These are phyloP conservation scores for Akanthomyces dipterigenus DNA, from an alignment of 2,329 filamentous ascomycete genomes.

Conservation along the genomic window DNA sequence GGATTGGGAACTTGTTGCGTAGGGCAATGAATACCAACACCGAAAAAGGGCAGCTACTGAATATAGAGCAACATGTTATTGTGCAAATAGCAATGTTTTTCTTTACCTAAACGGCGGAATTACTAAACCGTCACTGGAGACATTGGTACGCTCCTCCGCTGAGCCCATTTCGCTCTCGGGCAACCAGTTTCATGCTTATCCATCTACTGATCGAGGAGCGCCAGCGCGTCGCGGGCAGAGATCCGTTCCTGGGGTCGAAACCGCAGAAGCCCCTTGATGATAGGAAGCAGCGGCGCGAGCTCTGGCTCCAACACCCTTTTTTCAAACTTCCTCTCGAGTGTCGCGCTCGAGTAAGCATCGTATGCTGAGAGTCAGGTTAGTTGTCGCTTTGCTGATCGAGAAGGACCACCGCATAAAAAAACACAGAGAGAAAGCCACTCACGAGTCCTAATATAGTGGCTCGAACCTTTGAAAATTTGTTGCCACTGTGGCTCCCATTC, in stretches of 20 bases:
- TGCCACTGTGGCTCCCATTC: background rate
- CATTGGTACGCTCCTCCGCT: too few relatives aligned
- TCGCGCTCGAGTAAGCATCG: too few relatives aligned
- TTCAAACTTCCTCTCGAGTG: background rate
- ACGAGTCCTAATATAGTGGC: background rate
- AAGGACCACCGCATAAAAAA: too few relatives aligned
- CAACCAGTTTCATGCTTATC: too few relatives aligned
- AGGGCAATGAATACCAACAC: conserved; percentile 23
- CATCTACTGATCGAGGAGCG: background rate
- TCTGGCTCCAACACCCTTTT: background rate
- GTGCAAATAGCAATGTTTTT: too few relatives aligned
- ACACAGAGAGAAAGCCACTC: too few relatives aligned
- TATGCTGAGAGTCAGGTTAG: too few relatives aligned
- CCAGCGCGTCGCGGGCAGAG: background rate
- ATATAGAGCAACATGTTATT: too few relatives aligned
- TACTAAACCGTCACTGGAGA: too few relatives aligned
- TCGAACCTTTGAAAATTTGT: background rate
- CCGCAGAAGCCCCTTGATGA: conserved; percentile 6
- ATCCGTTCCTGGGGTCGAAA: background rate
- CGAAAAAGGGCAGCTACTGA: conserved; percentile 15
- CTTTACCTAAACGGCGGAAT: too few relatives aligned
- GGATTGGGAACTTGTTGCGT: conserved; percentile 21
- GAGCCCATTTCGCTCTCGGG: too few relatives aligned
- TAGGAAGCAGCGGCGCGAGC: background rate
- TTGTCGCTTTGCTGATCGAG: background rate